These are phyloP conservation scores for Amaranthus cruentus DNA, from an alignment of 148 eudicot species.

Conservation along the genomic window DNA sequence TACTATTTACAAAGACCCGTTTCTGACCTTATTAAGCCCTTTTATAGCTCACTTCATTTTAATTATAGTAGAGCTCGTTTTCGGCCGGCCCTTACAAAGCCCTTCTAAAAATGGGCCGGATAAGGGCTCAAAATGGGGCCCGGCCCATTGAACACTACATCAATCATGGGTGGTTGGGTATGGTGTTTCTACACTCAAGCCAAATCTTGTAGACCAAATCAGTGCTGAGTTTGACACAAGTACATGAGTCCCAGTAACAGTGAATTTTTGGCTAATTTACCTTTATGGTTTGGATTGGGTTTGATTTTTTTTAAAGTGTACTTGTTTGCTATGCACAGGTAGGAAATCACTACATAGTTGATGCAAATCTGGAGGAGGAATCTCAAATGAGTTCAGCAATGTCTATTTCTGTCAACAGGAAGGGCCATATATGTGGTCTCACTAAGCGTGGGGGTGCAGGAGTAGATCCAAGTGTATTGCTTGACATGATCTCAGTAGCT, in stretches of 20 bases:
- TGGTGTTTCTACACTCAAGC: not conserved
- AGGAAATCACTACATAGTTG: constrained; percentile 83
- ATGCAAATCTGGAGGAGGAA: constrained; percentile 88
- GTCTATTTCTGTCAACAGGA: constrained; percentile 65
- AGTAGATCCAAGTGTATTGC: constrained; percentile 75
- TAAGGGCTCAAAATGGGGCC: no score
- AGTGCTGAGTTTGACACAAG: not conserved
- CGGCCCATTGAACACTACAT: no score
- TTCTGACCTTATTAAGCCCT: no score
- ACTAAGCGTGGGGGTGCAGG: constrained; percentile 88
- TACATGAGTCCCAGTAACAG: not conserved
- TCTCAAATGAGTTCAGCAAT: constrained; percentile 90
- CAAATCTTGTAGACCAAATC: no score
- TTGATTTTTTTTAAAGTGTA: not conserved
- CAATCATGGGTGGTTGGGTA: not conserved
- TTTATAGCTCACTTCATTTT: no score
- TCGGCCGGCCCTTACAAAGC: no score
- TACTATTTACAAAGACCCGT: no score
- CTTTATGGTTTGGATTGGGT: no score
- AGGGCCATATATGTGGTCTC: constrained; percentile 71
- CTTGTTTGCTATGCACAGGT: constrained; percentile 37
- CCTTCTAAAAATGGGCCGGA: no score
- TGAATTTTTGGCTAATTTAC: not conserved
- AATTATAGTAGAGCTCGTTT: no score
- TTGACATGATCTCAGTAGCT: constrained; percentile 90